Conservation (phyloP, 345 rosid species). For the Trapa incisa region DNA sequence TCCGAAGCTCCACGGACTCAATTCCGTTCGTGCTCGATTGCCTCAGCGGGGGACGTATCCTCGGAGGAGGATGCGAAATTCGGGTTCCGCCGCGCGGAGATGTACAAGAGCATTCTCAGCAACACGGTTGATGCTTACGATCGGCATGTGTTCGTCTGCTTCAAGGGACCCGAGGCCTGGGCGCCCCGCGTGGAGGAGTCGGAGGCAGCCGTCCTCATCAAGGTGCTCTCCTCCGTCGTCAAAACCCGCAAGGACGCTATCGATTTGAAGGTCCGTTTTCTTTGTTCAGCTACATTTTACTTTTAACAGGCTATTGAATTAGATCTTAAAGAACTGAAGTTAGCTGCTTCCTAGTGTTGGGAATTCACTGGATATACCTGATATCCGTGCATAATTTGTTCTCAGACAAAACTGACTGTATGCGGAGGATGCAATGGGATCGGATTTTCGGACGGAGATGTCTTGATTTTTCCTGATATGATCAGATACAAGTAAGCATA, state of each 20-base stretch:
- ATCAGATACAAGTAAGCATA: conserved; percentile 65
- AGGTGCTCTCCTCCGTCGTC: conserved; percentile 43
- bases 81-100: conserved; percentile 75
- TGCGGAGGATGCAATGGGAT: conserved; percentile 49
- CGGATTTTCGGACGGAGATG: conserved; percentile 56
- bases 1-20: conserved; percentile 7
- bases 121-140: conserved; percentile 58
- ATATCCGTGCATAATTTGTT: background rate
- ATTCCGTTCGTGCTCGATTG: conserved; percentile 23
- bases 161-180: conserved; percentile 55
- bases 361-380: background rate
- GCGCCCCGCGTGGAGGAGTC: conserved; percentile 51
- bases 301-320: background rate
- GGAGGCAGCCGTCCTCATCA: conserved; percentile 48
- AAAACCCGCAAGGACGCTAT: conserved; percentile 56
- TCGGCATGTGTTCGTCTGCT: conserved; percentile 70
- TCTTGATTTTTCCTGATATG: conserved; percentile 88
- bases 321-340: background rate
- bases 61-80: conserved; percentile 44
- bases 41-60: conserved; percentile 21
- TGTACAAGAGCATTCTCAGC: conserved; percentile 52
- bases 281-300: background rate
- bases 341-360: background rate
- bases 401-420: conserved; percentile 54
- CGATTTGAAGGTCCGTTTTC: conserved; percentile 34